Evolutionary conservation across 75 land plant genomes (phyloP), one percentile per base, ranked within the genome.

Genomic region (Isoetes taiwanensis): DNA sequence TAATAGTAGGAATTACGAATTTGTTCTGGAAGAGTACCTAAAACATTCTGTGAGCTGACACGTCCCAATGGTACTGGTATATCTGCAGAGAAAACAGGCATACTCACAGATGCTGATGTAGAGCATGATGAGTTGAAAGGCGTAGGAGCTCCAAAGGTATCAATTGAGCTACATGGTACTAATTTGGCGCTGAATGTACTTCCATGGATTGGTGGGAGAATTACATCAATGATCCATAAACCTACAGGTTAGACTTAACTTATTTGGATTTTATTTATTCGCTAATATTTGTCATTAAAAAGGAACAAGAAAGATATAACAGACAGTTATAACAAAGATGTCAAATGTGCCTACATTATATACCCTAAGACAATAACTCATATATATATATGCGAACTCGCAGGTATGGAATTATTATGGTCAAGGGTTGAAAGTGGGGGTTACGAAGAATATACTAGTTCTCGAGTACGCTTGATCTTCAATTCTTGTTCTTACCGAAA

Each of bases 151-250:
- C 60, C 57, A 0, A 71, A 73, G 39, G 69, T 73, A 37, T 78
- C 78, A 30, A 62, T 91, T 50, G 85, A 83, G 32, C 63, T 91
- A 20, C 63, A 70, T 58, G 62, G 71, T 54, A 78, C 82, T 38
- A 73, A 81, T 32, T 81, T 83, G 75, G 5, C 28, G 27, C 66
- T 87, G 12, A 87, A 81, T 59, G 73, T 91, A 16, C 80, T 87
- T 0, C 98, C 95, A 5, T 91, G 98, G 98, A 75, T 84, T 69
- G 98, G 98, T 0, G 98, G 98, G 43, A 78, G 95, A 55, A 79
- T 91, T 3, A 80, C 84, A 34, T 91, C 98, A 16, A 86, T 91
- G 85, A 30, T 41, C 6, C 85, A 87, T 57, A 60, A 74, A 30
- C 94, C 84, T 59, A 60, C 98, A 43, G 90, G 90, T 84, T 67